Conservation (phyloP, 164 flowering plant species). For the Chloranthus sessilifolius region DNA sequence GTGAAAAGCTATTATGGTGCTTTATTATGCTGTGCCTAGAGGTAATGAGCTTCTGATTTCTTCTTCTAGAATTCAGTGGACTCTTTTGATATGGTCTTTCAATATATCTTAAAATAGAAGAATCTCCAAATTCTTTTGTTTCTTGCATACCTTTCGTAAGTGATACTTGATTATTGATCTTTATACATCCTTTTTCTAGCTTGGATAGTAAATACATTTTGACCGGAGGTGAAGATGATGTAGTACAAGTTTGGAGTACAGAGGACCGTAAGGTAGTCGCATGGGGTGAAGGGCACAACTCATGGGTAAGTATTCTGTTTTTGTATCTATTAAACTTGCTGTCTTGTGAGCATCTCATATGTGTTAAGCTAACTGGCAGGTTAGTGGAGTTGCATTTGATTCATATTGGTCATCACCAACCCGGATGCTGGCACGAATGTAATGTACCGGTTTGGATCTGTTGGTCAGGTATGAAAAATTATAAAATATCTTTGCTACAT, state of each 20-base stretch:
- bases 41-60: constrained; percentile 35
- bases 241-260: constrained; percentile 98
- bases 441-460: constrained; percentile 96
- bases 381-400: constrained; percentile 98
- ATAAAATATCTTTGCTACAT: no score
- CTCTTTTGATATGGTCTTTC: no score
- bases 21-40: constrained; percentile 93
- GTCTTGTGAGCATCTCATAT: no score
- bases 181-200: constrained; percentile 42
- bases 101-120: no score
- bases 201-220: constrained; percentile 87
- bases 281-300: constrained; percentile 99
- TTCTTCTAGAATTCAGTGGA: no score
- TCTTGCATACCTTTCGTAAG: no score
- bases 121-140: no score
- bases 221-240: constrained; percentile 98
- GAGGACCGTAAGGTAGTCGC: constrained; percentile 95
- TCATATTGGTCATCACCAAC: constrained; percentile 86
- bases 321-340: no score
- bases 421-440: constrained; percentile 74
- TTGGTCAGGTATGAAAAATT: constrained; percentile 86
- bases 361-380: constrained; percentile 47
- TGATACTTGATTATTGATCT: neutral
- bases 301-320: constrained; percentile 68
- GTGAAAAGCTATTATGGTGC: constrained; percentile 99